Base-by-base conservation (phyloP, 2,329 filamentous ascomycete genomes). In the Atkinsonella texensis region DNA sequence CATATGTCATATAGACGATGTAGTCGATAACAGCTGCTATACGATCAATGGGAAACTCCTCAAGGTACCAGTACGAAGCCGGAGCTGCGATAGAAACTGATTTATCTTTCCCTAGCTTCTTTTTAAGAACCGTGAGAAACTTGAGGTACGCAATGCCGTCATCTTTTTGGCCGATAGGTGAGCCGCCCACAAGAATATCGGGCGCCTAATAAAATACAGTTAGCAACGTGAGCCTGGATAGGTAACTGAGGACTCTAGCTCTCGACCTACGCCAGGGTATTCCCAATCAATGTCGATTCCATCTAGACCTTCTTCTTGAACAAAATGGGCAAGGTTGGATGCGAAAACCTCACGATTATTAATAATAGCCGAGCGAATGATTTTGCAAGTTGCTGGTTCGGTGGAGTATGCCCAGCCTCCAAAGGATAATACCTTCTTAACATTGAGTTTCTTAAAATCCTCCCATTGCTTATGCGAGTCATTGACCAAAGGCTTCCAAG, bases 231-330 rank as follows among this genome's bases (percentile, higher is more conserved):
- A n/a, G n/a, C n/a, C n/a, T n/a, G n/a, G n/a, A n/a, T n/a, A n/a
- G n/a, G n/a, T n/a, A n/a, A n/a, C n/a, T n/a, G n/a, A n/a, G n/a
- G n/a, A n/a, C n/a, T 13, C 4, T 31, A 11, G n/a, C 18, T 41
- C n/a, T 41, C n/a, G 11, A 52, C 56, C 55, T 32, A 59, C 57
- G 4, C 58, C 62, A 11, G 63, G 63, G 31, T 71, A 70, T 46
- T 70, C 68, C 71, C 70, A 75, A 53, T 71, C 67, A 35, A 69
- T 57, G 44, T 71, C 68, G 10, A 71, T 53, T 0, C 70, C 69
- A 46, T 71, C 68, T 0, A 72, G 51, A 1, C 53, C 52, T 18
- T 67, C 40, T 13, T 72, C 38, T 31, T 66, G 47, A 40, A 70
- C 20, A 57, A 75, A 68, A 42, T 68, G 48, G 51, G 62, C 59